Conservation (phyloP, 345 rosid genomes). For the Carallia pectinifolia region DNA sequence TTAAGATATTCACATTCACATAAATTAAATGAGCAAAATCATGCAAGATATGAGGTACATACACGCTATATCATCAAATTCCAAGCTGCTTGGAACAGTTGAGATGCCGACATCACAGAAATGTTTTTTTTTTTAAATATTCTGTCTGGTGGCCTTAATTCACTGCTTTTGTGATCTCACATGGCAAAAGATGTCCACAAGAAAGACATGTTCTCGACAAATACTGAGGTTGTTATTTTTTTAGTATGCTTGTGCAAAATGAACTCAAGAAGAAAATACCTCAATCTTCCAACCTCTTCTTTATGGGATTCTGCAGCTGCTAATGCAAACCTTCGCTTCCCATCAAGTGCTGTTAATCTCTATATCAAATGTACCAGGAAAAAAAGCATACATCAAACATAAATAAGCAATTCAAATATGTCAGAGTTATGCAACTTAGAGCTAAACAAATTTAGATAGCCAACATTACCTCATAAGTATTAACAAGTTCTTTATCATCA, state of each 20-base stretch:
- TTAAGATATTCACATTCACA: neutral
- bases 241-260: neutral
- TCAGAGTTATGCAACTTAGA: neutral
- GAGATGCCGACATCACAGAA: neutral
- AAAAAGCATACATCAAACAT: neutral
- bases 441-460: neutral
- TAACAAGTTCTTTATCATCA: constrained; percentile 93
- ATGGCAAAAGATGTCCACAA: neutral
- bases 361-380: constrained; percentile 27
- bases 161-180: neutral
- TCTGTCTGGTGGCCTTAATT: neutral
- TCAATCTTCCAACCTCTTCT: constrained; percentile 91
- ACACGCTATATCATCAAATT: constrained; percentile 1
- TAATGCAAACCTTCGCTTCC: constrained; percentile 94
- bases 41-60: neutral
- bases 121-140: neutral
- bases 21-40: neutral
- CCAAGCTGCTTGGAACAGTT: neutral
- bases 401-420: neutral
- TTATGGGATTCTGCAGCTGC: constrained; percentile 87
- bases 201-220: neutral
- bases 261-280: constrained; percentile 42
- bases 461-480: constrained; percentile 79
- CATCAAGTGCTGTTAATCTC: constrained; percentile 98
- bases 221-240: neutral